A percentile compares a stretch with the other conserved stretches of the same genome.
phyloP scores from a whole-genome alignment of 2,329 filamentous ascomycete genomes.

The Phyllosticta capitalensis region DNA sequence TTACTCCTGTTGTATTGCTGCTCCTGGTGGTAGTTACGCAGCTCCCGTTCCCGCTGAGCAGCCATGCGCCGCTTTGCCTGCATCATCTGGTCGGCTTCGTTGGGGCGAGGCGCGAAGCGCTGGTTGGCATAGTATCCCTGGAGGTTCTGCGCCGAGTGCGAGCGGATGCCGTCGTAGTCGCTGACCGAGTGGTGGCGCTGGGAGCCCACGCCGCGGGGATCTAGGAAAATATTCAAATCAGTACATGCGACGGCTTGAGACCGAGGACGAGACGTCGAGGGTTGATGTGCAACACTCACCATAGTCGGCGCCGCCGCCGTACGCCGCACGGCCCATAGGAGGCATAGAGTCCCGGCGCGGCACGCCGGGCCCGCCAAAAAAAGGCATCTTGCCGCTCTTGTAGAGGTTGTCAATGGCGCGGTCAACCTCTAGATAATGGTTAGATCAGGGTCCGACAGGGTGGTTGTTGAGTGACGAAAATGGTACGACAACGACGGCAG shows the following conservation, averaged over 20 bases:
- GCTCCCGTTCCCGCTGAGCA: slow-evolving; percentile 95
- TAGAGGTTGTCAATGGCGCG: slow-evolving; percentile 89
- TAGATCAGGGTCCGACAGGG: neutral
- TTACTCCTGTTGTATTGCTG: slow-evolving; percentile 99
- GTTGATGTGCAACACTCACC: slow-evolving; percentile 41
- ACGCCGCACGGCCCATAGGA: slow-evolving; percentile 44
- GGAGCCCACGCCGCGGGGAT: slow-evolving; percentile 57
- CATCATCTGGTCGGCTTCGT: slow-evolving; percentile 96
- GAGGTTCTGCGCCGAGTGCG: slow-evolving; percentile 66
- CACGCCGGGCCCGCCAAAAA: slow-evolving; percentile 38
- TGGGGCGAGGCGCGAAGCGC: slow-evolving; percentile 78
- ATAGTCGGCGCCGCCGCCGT: slow-evolving; percentile 43
- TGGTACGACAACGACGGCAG: neutral
- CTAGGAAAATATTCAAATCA: slow-evolving; percentile 35
- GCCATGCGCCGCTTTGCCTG: slow-evolving; percentile 99
- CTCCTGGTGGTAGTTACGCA: slow-evolving; percentile 99
- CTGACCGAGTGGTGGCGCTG: slow-evolving; percentile 75
- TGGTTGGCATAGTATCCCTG: slow-evolving; percentile 93
- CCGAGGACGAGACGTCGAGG: slow-evolving; percentile 1
- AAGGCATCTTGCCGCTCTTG: slow-evolving; percentile 72
- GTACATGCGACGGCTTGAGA: neutral
- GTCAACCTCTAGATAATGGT: slow-evolving; percentile 65
- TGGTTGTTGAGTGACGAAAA: neutral
- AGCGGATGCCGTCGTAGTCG: slow-evolving; percentile 70
- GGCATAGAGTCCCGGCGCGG: slow-evolving; percentile 71